A percentile compares a stretch with the other conserved stretches of the same genome.
phyloP scores from a whole-genome alignment of 192 early-diverging fungal species.

The Lobosporangium transversale region DNA sequence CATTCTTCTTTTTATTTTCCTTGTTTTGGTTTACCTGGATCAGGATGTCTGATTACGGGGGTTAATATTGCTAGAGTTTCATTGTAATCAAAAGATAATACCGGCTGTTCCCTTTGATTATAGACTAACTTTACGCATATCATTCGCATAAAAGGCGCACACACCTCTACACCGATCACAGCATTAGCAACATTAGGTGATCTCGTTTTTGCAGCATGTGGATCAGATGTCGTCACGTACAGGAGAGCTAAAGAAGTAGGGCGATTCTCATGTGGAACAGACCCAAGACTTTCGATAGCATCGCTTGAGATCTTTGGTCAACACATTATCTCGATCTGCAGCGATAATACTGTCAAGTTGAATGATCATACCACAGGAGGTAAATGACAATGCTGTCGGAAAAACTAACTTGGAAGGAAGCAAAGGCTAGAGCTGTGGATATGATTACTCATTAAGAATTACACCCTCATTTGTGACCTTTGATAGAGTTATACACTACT shows the following conservation, averaged over 20 bases:
- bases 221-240: constrained; percentile 67
- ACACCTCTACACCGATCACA: constrained; percentile 71
- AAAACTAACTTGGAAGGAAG: too few relatives aligned
- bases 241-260: constrained; percentile 76
- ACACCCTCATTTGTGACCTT: neutral
- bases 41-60: too few relatives aligned
- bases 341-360: constrained; percentile 82
- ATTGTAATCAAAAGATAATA: too few relatives aligned
- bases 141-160: constrained; percentile 67
- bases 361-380: constrained; percentile 80
- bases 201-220: constrained; percentile 79
- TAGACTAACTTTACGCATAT: too few relatives aligned
- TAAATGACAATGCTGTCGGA: constrained; percentile 22
- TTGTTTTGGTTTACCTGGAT: too few relatives aligned
- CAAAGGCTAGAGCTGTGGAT: too few relatives aligned
- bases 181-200: constrained; percentile 76
- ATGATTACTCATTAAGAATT: too few relatives aligned
- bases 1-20: too few relatives aligned
- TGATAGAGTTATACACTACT: constrained; percentile 72
- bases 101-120: too few relatives aligned
- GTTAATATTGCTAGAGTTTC: too few relatives aligned
- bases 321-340: constrained; percentile 78
- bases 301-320: constrained; percentile 80
- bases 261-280: constrained; percentile 26
- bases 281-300: constrained; percentile 46